A percentile compares a stretch with the other conserved stretches of the same genome.
These are phyloP conservation scores for Naganishia antarctica DNA, from an alignment of 768 basidiomycete species.

Conservation along the genomic window DNA sequence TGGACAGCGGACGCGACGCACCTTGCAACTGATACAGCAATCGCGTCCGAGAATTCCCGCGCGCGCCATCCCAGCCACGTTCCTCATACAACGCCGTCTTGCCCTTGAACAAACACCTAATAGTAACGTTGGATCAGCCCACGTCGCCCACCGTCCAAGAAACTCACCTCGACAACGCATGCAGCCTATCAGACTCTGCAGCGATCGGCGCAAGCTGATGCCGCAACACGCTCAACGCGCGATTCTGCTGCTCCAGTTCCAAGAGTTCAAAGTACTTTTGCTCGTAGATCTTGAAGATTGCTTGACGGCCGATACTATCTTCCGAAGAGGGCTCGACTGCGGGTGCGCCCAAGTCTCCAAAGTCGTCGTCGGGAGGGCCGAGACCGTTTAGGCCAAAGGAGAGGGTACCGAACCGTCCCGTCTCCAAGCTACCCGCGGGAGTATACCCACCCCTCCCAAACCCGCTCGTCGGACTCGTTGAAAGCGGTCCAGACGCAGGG, in stretches of 20 bases:
- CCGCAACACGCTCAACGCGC: conserved; percentile 77
- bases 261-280: conserved; percentile 95
- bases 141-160: not conserved
- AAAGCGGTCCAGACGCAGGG: conserved; percentile 1
- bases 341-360: too few relatives aligned
- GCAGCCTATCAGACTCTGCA: conserved; percentile 69
- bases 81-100: conserved; percentile 73
- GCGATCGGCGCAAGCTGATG: conserved; percentile 75
- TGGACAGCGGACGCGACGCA: too few relatives aligned
- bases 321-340: conserved; percentile 31
- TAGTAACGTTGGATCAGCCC: conserved; percentile 20
- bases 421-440: not conserved
- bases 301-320: conserved; percentile 57
- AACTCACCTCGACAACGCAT: conserved; percentile 76
- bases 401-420: not conserved
- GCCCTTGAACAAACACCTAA: conserved; percentile 53
- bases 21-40: conserved; percentile 78
- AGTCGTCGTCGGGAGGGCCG: not conserved
- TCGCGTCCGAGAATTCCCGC: conserved; percentile 67
- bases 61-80: conserved; percentile 84
- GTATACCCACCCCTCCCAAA: conserved; percentile 3
- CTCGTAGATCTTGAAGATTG: conserved; percentile 78
- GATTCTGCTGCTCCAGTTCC: conserved; percentile 71
- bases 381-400: not conserved
- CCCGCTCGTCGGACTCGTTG: not conserved